phyloP scores from a whole-genome alignment of 805 yeast species.

The Pichia rugopelliculosa region DNA sequence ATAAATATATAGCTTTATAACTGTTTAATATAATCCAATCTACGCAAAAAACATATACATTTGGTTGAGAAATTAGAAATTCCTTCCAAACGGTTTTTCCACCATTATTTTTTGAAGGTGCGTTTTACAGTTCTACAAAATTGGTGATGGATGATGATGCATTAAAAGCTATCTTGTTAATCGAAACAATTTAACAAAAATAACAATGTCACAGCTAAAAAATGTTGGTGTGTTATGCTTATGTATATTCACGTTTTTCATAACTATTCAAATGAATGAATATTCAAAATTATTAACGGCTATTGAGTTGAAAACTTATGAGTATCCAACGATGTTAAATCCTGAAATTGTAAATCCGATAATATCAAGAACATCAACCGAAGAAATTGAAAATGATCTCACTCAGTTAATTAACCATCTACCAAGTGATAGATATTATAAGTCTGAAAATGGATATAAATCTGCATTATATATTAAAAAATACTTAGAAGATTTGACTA shows the following conservation, averaged over 20 bases:
- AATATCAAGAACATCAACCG: conserved; percentile 5
- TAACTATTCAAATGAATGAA: conserved; percentile 1
- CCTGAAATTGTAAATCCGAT: conserved; percentile 29
- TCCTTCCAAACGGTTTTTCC: not conserved
- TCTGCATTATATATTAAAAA: conserved; percentile 64
- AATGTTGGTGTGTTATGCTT: not conserved
- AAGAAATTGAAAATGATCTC: conserved; percentile 4
- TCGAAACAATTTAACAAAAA: not conserved
- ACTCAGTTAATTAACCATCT: conserved; percentile 2
- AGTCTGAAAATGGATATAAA: conserved; percentile 59
- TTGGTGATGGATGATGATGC: not conserved
- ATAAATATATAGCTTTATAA: not conserved
- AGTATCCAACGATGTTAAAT: conserved; percentile 44
- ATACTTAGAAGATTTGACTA: conserved; percentile 30
- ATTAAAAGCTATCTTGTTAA: not conserved
- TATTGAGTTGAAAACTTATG: conserved; percentile 22
- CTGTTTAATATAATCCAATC: not conserved
- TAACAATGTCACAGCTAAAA: not conserved
- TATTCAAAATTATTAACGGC: conserved; percentile 1
- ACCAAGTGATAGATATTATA: conserved; percentile 63
- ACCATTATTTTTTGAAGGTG: not conserved
- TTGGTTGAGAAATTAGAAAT: not conserved
- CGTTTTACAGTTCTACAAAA: no score
- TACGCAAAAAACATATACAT: not conserved
- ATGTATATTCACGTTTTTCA: not conserved